Conservation (phyloP, 176 grass and related monocot genomes). For the Oryza coarctata region DNA sequence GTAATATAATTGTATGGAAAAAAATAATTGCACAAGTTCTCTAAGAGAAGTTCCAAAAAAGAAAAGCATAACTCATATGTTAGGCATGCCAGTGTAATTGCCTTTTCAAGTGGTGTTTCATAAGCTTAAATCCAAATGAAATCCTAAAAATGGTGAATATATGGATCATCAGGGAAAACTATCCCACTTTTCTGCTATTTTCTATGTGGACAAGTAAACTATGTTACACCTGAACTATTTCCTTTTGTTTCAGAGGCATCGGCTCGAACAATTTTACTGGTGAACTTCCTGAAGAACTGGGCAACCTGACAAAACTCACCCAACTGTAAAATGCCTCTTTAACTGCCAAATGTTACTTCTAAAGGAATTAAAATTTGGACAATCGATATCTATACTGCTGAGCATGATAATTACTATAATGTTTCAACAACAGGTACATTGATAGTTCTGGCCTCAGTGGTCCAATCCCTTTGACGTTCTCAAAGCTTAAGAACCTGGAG, state of each 20-base stretch:
- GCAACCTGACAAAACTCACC: conserved; percentile 47
- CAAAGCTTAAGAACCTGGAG: conserved; percentile 49
- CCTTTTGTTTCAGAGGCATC: conserved; percentile 28
- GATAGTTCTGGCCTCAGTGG: conserved; percentile 63
- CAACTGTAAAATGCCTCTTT: conserved; percentile 1
- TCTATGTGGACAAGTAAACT: background rate
- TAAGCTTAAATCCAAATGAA: background rate
- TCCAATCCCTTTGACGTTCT: conserved; percentile 56
- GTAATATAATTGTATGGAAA: background rate
- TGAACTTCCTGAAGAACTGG: conserved; percentile 46
- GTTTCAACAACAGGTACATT: conserved; percentile 52
- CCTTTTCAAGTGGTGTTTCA: background rate
- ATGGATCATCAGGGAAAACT: too few relatives aligned
- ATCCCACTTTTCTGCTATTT: background rate
- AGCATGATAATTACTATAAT: conserved; percentile 2
- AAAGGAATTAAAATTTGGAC: background rate
- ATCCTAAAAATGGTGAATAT: background rate
- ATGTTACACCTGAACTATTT: background rate
- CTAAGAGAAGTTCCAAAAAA: background rate
- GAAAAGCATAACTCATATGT: background rate
- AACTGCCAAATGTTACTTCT: background rate
- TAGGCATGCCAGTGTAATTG: too few relatives aligned
- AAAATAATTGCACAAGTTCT: background rate
- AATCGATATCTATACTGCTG: background rate
- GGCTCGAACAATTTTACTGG: conserved; percentile 52